Percentiles rank a stretch among this genome's conserved stretches.
Conservation (phyloP, 169 alveolate genomes). For the Eimeria maxima region DNA sequence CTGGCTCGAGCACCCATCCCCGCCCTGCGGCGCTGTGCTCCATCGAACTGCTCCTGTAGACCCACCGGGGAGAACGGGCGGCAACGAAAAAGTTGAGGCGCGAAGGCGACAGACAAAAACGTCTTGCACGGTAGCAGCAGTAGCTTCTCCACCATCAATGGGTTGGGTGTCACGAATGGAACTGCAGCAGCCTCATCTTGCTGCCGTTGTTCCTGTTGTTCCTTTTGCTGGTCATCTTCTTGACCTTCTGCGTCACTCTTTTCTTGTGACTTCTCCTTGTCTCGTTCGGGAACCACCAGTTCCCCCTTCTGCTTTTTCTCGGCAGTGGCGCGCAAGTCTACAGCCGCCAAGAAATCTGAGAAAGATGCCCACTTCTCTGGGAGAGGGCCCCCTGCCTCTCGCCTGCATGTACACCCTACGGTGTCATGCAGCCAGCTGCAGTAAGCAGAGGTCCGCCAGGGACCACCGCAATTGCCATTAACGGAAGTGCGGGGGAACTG, state of each 20-base stretch:
- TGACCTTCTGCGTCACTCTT: not conserved
- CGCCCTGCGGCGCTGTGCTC: slow-evolving; percentile 44
- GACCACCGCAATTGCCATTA: slow-evolving; percentile 38
- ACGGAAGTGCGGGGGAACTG: slow-evolving; percentile 20
- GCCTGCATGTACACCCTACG: slow-evolving; percentile 69
- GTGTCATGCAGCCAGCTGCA: slow-evolving; percentile 69
- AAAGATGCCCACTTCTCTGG: slow-evolving; percentile 49
- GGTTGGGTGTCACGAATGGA: slow-evolving; percentile 22
- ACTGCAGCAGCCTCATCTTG: slow-evolving; percentile 4
- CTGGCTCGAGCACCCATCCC: not conserved
- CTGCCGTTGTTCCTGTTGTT: slow-evolving; percentile 25
- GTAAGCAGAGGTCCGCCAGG: slow-evolving; percentile 49
- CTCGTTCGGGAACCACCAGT: not conserved
- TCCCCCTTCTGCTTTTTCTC: slow-evolving; percentile 28
- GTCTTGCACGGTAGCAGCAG: slow-evolving; percentile 68
- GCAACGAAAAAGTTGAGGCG: slow-evolving; percentile 69
- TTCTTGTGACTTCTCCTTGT: not conserved
- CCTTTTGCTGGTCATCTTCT: slow-evolving; percentile 22
- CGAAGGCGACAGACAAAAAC: slow-evolving; percentile 10
- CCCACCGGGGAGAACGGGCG: slow-evolving; percentile 60
- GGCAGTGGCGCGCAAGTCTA: slow-evolving; percentile 20
- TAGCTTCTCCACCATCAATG: slow-evolving; percentile 34
- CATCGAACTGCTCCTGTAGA: slow-evolving; percentile 57
- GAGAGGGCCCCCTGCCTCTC: slow-evolving; percentile 70
- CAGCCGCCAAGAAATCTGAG: slow-evolving; percentile 47